A percentile compares a stretch with the other conserved stretches of the same genome.
These are phyloP conservation scores for Thielaviopsis punctulata DNA, from an alignment of 2,329 filamentous ascomycete genomes.

Conservation along the genomic window DNA sequence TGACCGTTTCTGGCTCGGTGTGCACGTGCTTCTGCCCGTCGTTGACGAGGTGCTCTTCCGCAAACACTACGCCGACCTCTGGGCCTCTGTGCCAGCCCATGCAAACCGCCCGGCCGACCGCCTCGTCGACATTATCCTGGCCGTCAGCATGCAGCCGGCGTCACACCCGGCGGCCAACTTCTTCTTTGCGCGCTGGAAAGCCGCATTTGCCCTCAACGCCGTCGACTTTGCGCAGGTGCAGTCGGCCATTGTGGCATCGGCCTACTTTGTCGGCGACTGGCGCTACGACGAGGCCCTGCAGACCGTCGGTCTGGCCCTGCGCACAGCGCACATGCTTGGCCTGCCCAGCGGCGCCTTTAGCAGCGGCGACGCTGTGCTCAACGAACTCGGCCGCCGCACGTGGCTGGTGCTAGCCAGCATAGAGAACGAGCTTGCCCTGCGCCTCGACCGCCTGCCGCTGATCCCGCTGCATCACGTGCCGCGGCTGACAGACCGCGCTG, in stretches of 20 bases:
- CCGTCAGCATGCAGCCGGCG: slow-evolving; percentile 4
- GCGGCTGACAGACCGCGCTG: slow-evolving; percentile 3
- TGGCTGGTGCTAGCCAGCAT: slow-evolving; percentile 5
- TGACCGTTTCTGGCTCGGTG: neutral
- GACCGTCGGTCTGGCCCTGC: neutral
- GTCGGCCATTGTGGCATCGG: slow-evolving; percentile 2
- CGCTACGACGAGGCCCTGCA: slow-evolving; percentile 4
- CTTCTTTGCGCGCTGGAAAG: slow-evolving; percentile 5
- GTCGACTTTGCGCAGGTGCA: slow-evolving; percentile 5
- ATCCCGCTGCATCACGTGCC: slow-evolving; percentile 5
- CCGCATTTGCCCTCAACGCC: neutral
- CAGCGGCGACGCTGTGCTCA: neutral
- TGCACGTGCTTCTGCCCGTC: slow-evolving; percentile 1
- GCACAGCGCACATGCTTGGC: slow-evolving; percentile 5
- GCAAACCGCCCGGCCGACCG: neutral
- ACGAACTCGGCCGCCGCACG: slow-evolving; percentile 6
- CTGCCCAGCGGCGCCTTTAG: slow-evolving; percentile 4
- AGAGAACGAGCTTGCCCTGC: slow-evolving; percentile 4
- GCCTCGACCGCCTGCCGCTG: slow-evolving; percentile 1
- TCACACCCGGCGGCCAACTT: neutral
- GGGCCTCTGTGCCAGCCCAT: neutral
- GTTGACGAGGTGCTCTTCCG: slow-evolving; percentile 3
- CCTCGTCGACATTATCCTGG: slow-evolving; percentile 1
- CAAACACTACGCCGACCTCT: neutral
- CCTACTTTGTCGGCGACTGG: neutral